phyloP scores from a whole-genome alignment of 1,139 yeast species.

The Debaryomyces coudertii region DNA sequence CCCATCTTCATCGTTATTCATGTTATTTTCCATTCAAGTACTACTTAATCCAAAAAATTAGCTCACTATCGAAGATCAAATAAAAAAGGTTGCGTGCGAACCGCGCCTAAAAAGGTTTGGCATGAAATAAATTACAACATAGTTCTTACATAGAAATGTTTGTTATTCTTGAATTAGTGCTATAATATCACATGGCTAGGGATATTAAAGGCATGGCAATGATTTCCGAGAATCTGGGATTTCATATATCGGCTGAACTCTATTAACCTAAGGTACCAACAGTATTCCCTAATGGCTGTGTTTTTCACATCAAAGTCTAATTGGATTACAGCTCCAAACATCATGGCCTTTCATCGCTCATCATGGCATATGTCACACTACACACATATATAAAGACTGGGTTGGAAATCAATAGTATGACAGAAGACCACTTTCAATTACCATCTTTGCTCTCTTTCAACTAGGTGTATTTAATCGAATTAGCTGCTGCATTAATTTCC shows the following conservation, averaged over 20 bases:
- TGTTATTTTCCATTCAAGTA: background rate
- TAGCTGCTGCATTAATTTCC: background rate
- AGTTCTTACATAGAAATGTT: background rate
- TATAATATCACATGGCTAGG: background rate
- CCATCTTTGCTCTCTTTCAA: background rate
- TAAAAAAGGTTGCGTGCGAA: background rate
- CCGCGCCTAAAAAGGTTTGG: background rate
- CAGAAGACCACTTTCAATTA: background rate
- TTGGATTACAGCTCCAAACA: background rate
- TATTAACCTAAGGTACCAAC: background rate
- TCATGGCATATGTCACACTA: background rate
- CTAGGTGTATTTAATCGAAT: background rate
- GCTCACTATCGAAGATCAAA: background rate
- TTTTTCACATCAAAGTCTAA: background rate
- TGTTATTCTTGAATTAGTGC: background rate
- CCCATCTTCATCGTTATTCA: background rate
- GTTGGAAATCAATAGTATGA: conserved; percentile 3
- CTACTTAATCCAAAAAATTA: background rate
- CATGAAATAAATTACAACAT: background rate
- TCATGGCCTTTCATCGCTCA: background rate
- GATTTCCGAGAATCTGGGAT: conserved; percentile 1
- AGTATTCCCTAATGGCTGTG: background rate
- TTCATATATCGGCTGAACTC: background rate
- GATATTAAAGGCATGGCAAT: background rate
- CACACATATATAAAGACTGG: background rate